Base-by-base conservation (phyloP, 2,329 filamentous ascomycete genomes). In the Fusarium chlamydosporum region DNA sequence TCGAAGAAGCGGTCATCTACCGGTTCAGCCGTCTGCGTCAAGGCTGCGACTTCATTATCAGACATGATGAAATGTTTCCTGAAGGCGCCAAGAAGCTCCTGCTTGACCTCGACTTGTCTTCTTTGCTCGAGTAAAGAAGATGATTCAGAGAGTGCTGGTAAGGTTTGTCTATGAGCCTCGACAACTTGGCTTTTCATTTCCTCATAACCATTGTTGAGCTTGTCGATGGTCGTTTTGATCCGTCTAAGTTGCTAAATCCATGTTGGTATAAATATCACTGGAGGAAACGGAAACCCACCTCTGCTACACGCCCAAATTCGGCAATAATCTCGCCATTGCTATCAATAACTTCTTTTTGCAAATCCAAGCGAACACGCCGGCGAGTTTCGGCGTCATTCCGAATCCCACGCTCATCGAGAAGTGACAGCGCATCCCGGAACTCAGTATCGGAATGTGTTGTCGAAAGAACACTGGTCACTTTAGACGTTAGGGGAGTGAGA, bases 381-480 rank as follows among this genome's bases (percentile, higher is more conserved):
- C 96, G 87, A 4, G 90, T 91, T 70, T 94, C 92, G 11, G 92
- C 85, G 13, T 89, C 92, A 76, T 97, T 97, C 56, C 86, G 82
- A 15, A 94, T 79, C 1, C 85, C 85, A 35, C 92, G 87, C 50
- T 88, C 82, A 79, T 97, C 95, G 20, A 98, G 82, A 1, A 96
- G 88, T 53, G 87, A 84, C 31, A 99, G 82, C 15, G 94, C 91
- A 82, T 97, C 92, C 69, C 93, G 89, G 72, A 98, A 97, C 71
- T 97, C 95, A 7, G 92, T 86, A 79, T 98, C 96, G 8, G 94
- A 92, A 80, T 97, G 97, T 0, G 95, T 97, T 4, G 93, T 91
- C 6, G 96, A 97, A 48, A 98, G 87, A 40, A 98, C 91, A 65
- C 88, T 90, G 26, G 93, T 92, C 72, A 97, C 88, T 76, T 96